A percentile compares a stretch with the other conserved stretches of the same genome.
These are phyloP conservation scores for Akanthomyces uredinophilus DNA, from an alignment of 2,329 filamentous ascomycete species.

Conservation along the genomic window DNA sequence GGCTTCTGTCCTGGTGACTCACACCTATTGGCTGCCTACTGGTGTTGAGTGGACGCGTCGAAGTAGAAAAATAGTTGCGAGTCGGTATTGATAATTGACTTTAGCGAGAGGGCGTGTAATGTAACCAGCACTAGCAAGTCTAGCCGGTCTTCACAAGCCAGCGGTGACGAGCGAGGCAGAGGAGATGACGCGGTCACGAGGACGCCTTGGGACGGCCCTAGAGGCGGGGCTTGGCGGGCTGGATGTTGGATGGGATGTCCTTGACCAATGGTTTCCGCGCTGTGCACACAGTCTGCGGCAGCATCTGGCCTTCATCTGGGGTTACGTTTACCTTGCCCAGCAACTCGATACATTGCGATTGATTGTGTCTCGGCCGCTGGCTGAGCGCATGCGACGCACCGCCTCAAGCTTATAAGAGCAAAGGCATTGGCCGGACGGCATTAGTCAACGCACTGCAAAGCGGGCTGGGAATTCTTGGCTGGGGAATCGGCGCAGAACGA, in stretches of 20 bases:
- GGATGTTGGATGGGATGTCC: neutral
- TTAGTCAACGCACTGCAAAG: neutral
- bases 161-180: conserved; percentile 10
- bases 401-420: neutral
- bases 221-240: neutral
- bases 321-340: neutral
- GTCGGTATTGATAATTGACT: neutral
- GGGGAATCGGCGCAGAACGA: neutral
- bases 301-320: conserved; percentile 6
- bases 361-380: neutral
- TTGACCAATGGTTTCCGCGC: neutral
- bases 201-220: conserved; percentile 2
- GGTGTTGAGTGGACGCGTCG: neutral
- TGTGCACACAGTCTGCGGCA: neutral
- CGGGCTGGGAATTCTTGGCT: no score
- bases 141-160: neutral
- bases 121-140: neutral
- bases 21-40: neutral
- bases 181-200: conserved; percentile 10
- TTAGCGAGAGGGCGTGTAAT: no score
- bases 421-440: neutral
- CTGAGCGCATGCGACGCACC: neutral
- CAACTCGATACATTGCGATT: neutral
- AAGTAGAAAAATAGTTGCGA: neutral
- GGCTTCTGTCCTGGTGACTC: neutral